Percentiles rank a stretch among this genome's conserved stretches.
phyloP scores from a whole-genome alignment of 2,329 filamentous ascomycete species.

The Aspergillus arachidicola region DNA sequence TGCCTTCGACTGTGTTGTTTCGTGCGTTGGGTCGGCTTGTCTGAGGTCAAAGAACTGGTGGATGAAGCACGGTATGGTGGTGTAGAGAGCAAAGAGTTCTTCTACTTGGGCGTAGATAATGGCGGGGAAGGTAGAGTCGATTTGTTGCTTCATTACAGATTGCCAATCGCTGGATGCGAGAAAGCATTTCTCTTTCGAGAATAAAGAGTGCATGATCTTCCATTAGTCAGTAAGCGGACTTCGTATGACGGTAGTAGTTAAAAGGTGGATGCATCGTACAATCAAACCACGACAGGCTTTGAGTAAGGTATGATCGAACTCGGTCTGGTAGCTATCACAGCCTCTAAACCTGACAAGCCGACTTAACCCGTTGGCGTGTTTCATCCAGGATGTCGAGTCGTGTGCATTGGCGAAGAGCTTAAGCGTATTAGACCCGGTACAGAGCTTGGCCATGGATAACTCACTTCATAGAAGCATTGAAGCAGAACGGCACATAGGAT shows the following conservation, averaged over 20 bases:
- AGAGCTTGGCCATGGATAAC: not conserved
- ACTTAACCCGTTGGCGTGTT: conserved; percentile 31
- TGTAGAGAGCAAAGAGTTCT: conserved; percentile 31
- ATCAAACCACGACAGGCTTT: conserved; percentile 31
- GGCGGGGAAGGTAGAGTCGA: conserved; percentile 13
- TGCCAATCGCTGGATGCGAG: conserved; percentile 29
- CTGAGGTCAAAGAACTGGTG: conserved; percentile 29
- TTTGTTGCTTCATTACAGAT: conserved; percentile 27
- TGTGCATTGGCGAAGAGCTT: conserved; percentile 31
- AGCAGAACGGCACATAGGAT: conserved; percentile 33
- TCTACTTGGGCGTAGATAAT: conserved; percentile 27
- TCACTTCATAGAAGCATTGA: conserved; percentile 34
- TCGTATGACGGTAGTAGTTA: not conserved
- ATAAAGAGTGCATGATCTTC: conserved; percentile 35
- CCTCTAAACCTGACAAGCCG: conserved; percentile 29
- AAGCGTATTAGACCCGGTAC: too few relatives aligned
- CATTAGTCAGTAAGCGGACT: not conserved
- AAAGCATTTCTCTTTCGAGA: conserved; percentile 31
- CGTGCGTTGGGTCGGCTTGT: conserved; percentile 16
- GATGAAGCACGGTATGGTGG: conserved; percentile 28
- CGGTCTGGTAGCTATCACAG: conserved; percentile 22
- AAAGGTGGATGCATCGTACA: conserved; percentile 14
- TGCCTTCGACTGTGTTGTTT: conserved; percentile 14
- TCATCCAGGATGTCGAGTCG: conserved; percentile 32
- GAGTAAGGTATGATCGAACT: conserved; percentile 27